Evolutionary conservation across 352 stramenopile species (phyloP).

Genomic region (Globisporangium cederbergense): DNA sequence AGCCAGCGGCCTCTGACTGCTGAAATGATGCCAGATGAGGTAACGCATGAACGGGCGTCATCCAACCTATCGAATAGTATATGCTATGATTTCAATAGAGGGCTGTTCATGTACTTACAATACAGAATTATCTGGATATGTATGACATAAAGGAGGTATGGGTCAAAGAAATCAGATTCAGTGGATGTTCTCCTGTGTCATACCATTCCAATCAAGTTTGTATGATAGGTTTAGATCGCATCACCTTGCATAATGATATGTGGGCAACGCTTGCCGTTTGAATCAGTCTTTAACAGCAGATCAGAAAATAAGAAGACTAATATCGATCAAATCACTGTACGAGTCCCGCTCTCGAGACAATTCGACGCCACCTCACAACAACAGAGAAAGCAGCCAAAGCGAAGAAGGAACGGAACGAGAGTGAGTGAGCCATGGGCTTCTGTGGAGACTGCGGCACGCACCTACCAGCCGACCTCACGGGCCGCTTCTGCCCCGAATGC

Average conservation of each 20-base stretch:
- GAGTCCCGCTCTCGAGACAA: neutral
- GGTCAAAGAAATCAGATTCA: neutral
- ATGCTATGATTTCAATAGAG: neutral
- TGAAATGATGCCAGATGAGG: too few species aligned
- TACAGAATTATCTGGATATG: neutral
- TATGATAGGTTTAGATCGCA: neutral
- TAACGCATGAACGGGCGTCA: too few species aligned
- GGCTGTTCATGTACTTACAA: neutral
- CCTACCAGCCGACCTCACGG: conserved; percentile 47
- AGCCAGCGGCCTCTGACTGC: too few species aligned
- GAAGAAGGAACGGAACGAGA: neutral
- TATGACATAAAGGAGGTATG: neutral
- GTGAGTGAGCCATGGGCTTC: conserved; percentile 55
- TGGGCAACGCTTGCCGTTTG: neutral
- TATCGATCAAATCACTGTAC: neutral
- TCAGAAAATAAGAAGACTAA: neutral
- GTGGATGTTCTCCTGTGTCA: neutral
- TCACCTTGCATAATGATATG: neutral
- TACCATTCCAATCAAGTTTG: neutral
- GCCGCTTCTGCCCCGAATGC: conserved; percentile 75
- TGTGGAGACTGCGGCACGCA: conserved; percentile 78
- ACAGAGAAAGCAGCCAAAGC: neutral
- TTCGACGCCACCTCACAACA: neutral
- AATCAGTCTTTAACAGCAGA: neutral
- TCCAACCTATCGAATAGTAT: neutral